Evolutionary conservation across 2,329 filamentous ascomycete species (phyloP), one percentile per base, ranked within the genome.

Genomic region (Zasmidium cellare): DNA sequence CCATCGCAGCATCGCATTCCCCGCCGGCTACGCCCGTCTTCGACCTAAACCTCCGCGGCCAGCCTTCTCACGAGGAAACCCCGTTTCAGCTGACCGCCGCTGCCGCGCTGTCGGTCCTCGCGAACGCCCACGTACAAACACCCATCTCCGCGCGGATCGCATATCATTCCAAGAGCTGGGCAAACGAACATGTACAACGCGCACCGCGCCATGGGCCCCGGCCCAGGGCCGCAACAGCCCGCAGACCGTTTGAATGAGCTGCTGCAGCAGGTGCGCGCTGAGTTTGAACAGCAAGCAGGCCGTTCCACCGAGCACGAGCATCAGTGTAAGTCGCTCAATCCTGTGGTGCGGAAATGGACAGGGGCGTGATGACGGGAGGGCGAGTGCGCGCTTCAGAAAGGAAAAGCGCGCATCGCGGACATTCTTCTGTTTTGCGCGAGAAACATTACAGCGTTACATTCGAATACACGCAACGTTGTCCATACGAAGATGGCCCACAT

Each of bases 301-400:
- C 87, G 90, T 67, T 89, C 87, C 65, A 91, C 91, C 73, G 90
- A 91, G 68, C 96, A 92, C 74, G 93, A 99, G 74, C 90, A 93
- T 74, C 92, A 96, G 75, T 89, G 93, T 97, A 86, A 82, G 92
- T 87, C 18, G 22, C 28, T 24, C 41, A 38, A 31, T 45, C 35
- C 14, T 31, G 28, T 31, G 28, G 7, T 31, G 28, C 28, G 28
- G 28, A 14, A 31, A 14, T 18, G 5, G 16, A 2, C 2, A 1
- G 3, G 19, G 20, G 20, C 16, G 24, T 14, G 11, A n/a, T n/a
- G n/a, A n/a, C n/a, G n/a, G n/a, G n/a, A n/a, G n/a, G n/a, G n/a
- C n/a, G n/a, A n/a, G n/a, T n/a, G n/a, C n/a, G n/a, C n/a, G n/a
- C n/a, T n/a, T n/a, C n/a, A n/a, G n/a, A n/a, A n/a, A n/a, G n/a